Percentiles rank a stretch among this genome's conserved stretches.
Conservation (phyloP, 208 protist genomes). For the Crithidia expoeki region DNA sequence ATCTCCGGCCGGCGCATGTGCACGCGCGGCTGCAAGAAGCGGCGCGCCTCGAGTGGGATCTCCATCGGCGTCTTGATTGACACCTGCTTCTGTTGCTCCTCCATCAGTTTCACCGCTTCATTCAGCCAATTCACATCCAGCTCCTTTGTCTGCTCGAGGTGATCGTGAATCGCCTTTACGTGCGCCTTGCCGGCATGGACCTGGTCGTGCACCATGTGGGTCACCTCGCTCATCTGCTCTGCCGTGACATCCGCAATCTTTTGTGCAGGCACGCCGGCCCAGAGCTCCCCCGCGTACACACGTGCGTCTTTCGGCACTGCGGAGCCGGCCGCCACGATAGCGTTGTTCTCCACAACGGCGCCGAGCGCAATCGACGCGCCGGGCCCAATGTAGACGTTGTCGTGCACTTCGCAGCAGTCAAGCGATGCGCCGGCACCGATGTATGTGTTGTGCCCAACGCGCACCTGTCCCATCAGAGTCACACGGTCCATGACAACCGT, state of each 20-base stretch:
- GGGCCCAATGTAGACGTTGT: constrained; percentile 85
- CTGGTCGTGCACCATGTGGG: constrained; percentile 76
- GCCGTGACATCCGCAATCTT: constrained; percentile 84
- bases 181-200: constrained; percentile 61
- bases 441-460: constrained; percentile 58
- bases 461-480: constrained; percentile 83
- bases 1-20: constrained; percentile 88
- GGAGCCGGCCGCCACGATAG: constrained; percentile 86
- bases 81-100: constrained; percentile 86
- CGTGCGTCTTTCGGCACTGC: constrained; percentile 82
- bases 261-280: constrained; percentile 89
- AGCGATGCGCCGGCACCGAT: constrained; percentile 77
- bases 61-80: constrained; percentile 77
- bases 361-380: constrained; percentile 82
- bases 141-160: constrained; percentile 68
- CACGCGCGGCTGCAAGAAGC: constrained; percentile 87
- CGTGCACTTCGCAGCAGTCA: constrained; percentile 84
- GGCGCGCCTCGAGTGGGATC: constrained; percentile 83
- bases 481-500: constrained; percentile 86
- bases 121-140: constrained; percentile 76
- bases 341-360: constrained; percentile 82
- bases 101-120: constrained; percentile 61
- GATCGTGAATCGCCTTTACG: constrained; percentile 69
- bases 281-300: constrained; percentile 89
- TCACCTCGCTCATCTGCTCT: constrained; percentile 67